Evolutionary conservation across 148 eudicot genomes (phyloP), one percentile per base, ranked within the genome.

Genomic region (Dianthus caryophyllus): DNA sequence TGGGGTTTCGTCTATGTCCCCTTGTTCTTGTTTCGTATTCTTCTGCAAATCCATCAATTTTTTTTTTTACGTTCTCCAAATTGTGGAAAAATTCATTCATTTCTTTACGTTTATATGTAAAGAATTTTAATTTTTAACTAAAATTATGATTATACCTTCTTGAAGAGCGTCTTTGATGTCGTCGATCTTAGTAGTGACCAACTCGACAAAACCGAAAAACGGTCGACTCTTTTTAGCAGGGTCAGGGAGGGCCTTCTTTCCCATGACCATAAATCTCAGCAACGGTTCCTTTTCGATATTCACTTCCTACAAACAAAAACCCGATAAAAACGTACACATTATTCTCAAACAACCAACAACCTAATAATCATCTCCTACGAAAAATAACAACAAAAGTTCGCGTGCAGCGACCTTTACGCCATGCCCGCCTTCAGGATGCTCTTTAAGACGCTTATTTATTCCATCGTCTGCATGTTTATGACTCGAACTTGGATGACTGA

Each of bases 181-280:
- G 1, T 82, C 82, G 41, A 75, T 67, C 16, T 79, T 77, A 0
- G 82, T 85, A 47, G 88, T 87, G 47, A 90, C 97, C 75, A 87
- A 50, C 81, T 90, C 88, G 0, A 90, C 90, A 60, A 84, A 90
- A 1, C 88, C 94, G 87, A 90, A 90, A 36, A 70, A 79, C 2
- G 94, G 94, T 26, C 73, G 67, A 39, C 86, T 65, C 60, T 75
- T 83, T 54, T 75, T 64, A 30, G 52, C 15, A 8, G 88, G 80
- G 57, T 84, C 83, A 0, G 94, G 96, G 17, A 90, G 87, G 60
- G 79, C 79, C 72, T 90, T 90, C 67, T 66, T 51, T 0, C 96
- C 90, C 81, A 82, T 77, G 0, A 89, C 84, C 11, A 87, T 77
- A 26, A 89, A 71, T 29, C 90, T 75, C 18, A 90, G 16, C 63